Conservation (phyloP, 148 eudicot species). For the Talinum fruticosum region DNA sequence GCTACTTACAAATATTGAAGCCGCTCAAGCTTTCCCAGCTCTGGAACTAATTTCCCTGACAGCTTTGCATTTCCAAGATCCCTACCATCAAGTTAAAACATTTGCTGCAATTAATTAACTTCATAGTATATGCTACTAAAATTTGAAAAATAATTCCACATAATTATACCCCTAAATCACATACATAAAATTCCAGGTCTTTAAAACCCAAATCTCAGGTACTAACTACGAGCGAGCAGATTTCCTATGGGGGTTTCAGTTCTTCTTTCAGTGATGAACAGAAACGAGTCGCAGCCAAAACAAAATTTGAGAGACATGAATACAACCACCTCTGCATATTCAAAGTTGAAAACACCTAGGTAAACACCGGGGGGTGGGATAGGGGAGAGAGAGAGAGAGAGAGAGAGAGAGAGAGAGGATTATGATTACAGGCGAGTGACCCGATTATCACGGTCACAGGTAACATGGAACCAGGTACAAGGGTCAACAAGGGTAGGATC, state of each 20-base stretch:
- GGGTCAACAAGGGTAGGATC: slow-evolving; percentile 94
- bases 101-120: not conserved
- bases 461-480: slow-evolving; percentile 92
- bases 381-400: slow-evolving; percentile 11
- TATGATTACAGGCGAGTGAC: slow-evolving; percentile 81
- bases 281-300: too few relatives aligned
- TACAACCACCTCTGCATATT: too few relatives aligned
- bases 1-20: slow-evolving; percentile 73
- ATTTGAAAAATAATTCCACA: not conserved
- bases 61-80: slow-evolving; percentile 79
- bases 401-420: slow-evolving; percentile 17
- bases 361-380: not conserved
- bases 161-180: not conserved
- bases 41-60: slow-evolving; percentile 72
- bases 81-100: slow-evolving; percentile 26
- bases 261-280: too few relatives aligned
- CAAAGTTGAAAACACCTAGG: not conserved
- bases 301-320: too few relatives aligned
- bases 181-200: too few relatives aligned
- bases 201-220: too few relatives aligned
- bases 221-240: too few relatives aligned
- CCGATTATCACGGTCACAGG: slow-evolving; percentile 59
- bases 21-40: slow-evolving; percentile 68
- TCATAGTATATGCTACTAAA: too few relatives aligned
- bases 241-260: too few relatives aligned